phyloP scores from a whole-genome alignment of 2,329 filamentous ascomycete species.

The Trichoderma koningii region DNA sequence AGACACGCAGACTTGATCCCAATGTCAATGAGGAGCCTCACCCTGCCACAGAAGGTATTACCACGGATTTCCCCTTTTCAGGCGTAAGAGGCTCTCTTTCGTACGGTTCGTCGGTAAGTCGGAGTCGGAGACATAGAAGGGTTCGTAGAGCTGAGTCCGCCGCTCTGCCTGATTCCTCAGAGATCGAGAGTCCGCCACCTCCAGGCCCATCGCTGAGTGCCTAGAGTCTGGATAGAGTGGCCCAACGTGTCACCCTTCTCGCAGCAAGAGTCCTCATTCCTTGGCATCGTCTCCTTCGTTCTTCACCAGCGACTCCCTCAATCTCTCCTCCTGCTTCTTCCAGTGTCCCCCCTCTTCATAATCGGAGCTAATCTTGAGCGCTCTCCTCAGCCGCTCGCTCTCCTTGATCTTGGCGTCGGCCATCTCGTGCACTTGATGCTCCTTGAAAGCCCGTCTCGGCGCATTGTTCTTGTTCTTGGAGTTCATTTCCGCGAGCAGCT shows the following conservation, averaged over 20 bases:
- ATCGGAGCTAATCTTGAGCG: constrained; percentile 81
- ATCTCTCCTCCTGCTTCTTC: constrained; percentile 76
- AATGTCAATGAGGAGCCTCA: background rate
- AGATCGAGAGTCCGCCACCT: background rate
- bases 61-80: background rate
- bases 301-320: constrained; percentile 49
- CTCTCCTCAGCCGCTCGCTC: constrained; percentile 82
- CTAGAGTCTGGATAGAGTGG: no score
- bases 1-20: background rate
- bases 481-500: constrained; percentile 45
- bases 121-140: background rate
- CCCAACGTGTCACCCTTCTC: background rate
- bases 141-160: no score
- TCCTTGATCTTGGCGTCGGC: constrained; percentile 96
- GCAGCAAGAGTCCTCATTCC: constrained; percentile 25
- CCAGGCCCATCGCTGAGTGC: background rate
- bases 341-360: constrained; percentile 87
- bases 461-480: constrained; percentile 39
- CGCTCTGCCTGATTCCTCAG: background rate
- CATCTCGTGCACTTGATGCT: constrained; percentile 93
- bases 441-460: constrained; percentile 67
- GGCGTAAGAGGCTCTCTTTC: background rate
- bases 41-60: background rate
- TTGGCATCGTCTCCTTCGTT: constrained; percentile 38
- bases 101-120: no score